phyloP scores from a whole-genome alignment of 352 stramenopile species.

The Globisporangium heterothallicum region DNA sequence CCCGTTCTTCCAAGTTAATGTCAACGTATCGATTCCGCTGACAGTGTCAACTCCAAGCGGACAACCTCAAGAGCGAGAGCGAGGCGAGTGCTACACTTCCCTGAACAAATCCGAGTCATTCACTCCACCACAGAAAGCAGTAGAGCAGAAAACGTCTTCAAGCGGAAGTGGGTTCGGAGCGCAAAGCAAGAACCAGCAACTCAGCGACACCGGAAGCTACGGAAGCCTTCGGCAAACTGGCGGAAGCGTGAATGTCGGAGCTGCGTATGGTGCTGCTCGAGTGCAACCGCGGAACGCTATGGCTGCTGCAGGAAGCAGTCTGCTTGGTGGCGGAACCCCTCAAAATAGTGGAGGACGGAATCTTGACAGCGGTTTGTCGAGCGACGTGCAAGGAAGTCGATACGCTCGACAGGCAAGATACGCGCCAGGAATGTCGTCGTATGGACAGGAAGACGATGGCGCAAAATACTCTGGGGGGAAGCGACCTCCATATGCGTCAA shows the following conservation, averaged over 20 bases:
- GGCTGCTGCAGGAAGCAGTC: slow-evolving; percentile 55
- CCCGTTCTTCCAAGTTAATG: slow-evolving; percentile 91
- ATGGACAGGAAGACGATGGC: slow-evolving; percentile 43
- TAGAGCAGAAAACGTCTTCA: slow-evolving; percentile 30
- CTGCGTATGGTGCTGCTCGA: slow-evolving; percentile 36
- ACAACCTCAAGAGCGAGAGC: slow-evolving; percentile 56
- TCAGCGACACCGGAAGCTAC: slow-evolving; percentile 34
- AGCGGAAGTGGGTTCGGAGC: slow-evolving; percentile 39
- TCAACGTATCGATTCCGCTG: slow-evolving; percentile 70
- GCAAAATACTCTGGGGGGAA: slow-evolving; percentile 52
- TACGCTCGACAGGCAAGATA: slow-evolving; percentile 81
- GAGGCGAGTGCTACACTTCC: slow-evolving; percentile 19
- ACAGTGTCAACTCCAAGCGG: slow-evolving; percentile 57
- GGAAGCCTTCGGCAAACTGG: slow-evolving; percentile 32
- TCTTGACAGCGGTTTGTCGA: slow-evolving; percentile 40
- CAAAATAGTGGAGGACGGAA: slow-evolving; percentile 33
- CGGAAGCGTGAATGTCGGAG: slow-evolving; percentile 8
- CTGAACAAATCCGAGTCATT: slow-evolving; percentile 39
- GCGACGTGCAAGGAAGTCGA: slow-evolving; percentile 51
- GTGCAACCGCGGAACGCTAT: slow-evolving; percentile 64
- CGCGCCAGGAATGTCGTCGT: slow-evolving; percentile 50
- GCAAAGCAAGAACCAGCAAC: slow-evolving; percentile 47
- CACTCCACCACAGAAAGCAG: slow-evolving; percentile 55
- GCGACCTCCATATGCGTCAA: slow-evolving; percentile 37
- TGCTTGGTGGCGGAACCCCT: slow-evolving; percentile 51